Evolutionary conservation across 257 asterid genomes (phyloP).

Genomic region (Petrea volubilis): DNA sequence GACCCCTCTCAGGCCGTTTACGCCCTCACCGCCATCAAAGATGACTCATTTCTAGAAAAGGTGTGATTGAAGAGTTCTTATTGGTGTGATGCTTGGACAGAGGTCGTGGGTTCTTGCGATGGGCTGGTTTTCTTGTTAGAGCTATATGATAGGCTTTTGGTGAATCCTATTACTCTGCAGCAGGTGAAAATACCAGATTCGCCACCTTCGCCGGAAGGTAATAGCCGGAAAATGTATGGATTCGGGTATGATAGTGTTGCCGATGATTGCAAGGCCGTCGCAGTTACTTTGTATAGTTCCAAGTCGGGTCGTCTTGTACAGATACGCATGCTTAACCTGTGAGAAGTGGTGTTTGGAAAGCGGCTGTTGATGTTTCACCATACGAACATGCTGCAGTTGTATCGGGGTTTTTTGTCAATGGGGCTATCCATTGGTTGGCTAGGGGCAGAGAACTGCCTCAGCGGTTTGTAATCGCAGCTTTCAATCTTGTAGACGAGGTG

Average conservation of each 20-base stretch:
- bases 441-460: not conserved
- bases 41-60: not conserved
- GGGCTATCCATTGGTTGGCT: slow-evolving; percentile 42
- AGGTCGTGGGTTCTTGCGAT: slow-evolving; percentile 23
- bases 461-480: slow-evolving; percentile 35
- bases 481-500: slow-evolving; percentile 24
- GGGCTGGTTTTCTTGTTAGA: slow-evolving; percentile 19
- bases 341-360: slow-evolving; percentile 32
- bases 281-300: slow-evolving; percentile 14
- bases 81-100: not conserved
- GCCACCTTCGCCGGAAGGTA: not conserved
- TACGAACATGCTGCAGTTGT: slow-evolving; percentile 31
- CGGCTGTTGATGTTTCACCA: slow-evolving; percentile 32
- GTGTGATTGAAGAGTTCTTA: not conserved
- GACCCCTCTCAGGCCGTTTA: not conserved
- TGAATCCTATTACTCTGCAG: slow-evolving; percentile 34
- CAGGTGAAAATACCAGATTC: slow-evolving; percentile 15
- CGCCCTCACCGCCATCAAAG: not conserved
- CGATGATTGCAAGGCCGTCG: slow-evolving; percentile 37
- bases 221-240: slow-evolving; percentile 24
- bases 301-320: slow-evolving; percentile 6
- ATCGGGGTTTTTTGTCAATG: slow-evolving; percentile 30
- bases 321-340: slow-evolving; percentile 30
- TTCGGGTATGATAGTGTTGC: slow-evolving; percentile 29
- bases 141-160: not conserved